Evolutionary conservation across 129 eudicot species (phyloP), one percentile per base, ranked within the genome.

Genomic region (Scalesia atractyloides): DNA sequence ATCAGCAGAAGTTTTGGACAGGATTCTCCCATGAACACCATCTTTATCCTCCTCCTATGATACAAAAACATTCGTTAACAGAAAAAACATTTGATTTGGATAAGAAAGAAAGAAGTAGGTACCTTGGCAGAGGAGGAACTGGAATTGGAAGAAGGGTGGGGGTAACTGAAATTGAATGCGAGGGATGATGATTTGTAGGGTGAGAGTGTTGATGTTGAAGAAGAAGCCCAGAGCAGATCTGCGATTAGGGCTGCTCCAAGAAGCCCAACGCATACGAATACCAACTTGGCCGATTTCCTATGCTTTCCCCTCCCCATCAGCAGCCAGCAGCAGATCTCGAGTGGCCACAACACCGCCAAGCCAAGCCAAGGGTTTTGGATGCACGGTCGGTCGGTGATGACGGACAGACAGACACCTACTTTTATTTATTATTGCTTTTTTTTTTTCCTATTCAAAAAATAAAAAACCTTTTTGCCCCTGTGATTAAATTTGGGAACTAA

Each of bases 1-100:
- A 82, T 94, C 97, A 76, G 99, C 99, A 82, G 88, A 94, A 15
- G 96, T 94, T 63, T 91, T 89, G 2, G 97, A 82, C 4, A 90
- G 72, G 4, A 77, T n/a, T 82, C 87, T 84, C 65, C 65, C 82
- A 19, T 59, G 57, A 14, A 22, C 59, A 2, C 19, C 71, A 56
- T 64, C 75, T 13, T 69, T 79, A 34, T 73, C 64, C 41, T 67
- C 26, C 26, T 22, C 30, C 30, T 24, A 24, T 70, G 57, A 54
- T 59, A 24, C 76, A 59, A 39, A 44, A 16, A 22, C 64, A 43
- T 49, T 76, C 89, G 72, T 56, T 56, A 46, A 70, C 7, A 37
- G 8, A 36, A 3, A 3, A 36, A 39, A 39, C 44, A 39, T 24
- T 24, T 24, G 30, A 39, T 24, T 24, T 24, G 30, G 9, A 39